phyloP scores from a whole-genome alignment of 345 rosid species.

The Dipteronia sinensis region DNA sequence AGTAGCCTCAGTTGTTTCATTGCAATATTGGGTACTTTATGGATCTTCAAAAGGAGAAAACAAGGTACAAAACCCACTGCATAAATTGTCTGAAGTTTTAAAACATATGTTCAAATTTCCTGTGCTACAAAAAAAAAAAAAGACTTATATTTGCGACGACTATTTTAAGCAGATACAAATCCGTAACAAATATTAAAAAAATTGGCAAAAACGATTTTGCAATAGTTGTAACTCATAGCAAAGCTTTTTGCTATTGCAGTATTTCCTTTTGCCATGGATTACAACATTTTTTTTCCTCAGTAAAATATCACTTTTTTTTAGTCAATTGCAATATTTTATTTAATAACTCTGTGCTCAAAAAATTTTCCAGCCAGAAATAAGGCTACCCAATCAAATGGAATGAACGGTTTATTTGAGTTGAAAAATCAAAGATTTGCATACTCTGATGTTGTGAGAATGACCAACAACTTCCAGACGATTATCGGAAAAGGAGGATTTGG shows the following conservation, averaged over 20 bases:
- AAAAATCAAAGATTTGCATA: conserved; percentile 34
- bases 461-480: conserved; percentile 42
- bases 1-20: conserved; percentile 28
- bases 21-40: conserved; percentile 22
- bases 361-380: not conserved
- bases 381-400: not conserved
- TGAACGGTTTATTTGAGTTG: conserved; percentile 20
- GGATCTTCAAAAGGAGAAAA: conserved; percentile 27
- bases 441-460: conserved; percentile 34
- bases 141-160: too few relatives aligned
- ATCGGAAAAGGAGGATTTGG: conserved; percentile 69
- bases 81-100: not conserved
- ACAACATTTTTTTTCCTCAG: too few relatives aligned
- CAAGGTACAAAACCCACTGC: conserved; percentile 16
- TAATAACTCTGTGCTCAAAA: too few relatives aligned
- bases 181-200: too few relatives aligned
- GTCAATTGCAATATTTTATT: too few relatives aligned
- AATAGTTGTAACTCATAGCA: too few relatives aligned
- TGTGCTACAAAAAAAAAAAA: too few relatives aligned
- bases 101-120: not conserved
- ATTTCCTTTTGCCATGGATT: too few relatives aligned
- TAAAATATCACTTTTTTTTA: too few relatives aligned
- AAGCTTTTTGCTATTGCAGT: too few relatives aligned
- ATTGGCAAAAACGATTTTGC: too few relatives aligned
- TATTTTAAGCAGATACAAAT: too few relatives aligned